Conservation (phyloP, 805 yeast genomes). For the Suhomyces canberraensis region DNA sequence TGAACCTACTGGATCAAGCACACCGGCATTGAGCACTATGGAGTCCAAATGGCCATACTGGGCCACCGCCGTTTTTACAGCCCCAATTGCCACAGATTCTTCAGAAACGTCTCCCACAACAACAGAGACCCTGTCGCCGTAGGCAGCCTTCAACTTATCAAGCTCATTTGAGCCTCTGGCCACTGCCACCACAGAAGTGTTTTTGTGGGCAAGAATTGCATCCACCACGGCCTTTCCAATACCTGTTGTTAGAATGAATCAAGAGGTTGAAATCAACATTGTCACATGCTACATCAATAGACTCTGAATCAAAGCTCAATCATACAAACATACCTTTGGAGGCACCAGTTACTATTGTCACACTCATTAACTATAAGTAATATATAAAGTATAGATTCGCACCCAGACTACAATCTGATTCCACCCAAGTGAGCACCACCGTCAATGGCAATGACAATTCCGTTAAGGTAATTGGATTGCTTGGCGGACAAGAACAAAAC, state of each 20-base stretch:
- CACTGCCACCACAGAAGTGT: slow-evolving; percentile 56
- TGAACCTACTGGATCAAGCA: slow-evolving; percentile 69
- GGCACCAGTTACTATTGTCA: slow-evolving; percentile 57
- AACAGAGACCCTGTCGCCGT: slow-evolving; percentile 49
- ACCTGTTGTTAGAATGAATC: slow-evolving; percentile 50
- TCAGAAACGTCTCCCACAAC: slow-evolving; percentile 63
- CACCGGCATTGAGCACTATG: slow-evolving; percentile 77
- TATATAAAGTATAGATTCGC: slow-evolving; percentile 1
- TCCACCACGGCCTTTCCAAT: slow-evolving; percentile 76
- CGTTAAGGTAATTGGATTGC: slow-evolving; percentile 61
- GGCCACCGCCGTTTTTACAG: slow-evolving; percentile 44
- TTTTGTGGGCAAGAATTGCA: slow-evolving; percentile 37
- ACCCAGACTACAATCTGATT: slow-evolving; percentile 5
- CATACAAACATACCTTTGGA: slow-evolving; percentile 46
- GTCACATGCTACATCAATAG: too few species aligned
- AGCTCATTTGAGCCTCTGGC: slow-evolving; percentile 62
- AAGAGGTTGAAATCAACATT: too few species aligned
- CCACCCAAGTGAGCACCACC: slow-evolving; percentile 56
- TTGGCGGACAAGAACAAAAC: slow-evolving; percentile 52
- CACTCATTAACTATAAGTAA: slow-evolving; percentile 10
- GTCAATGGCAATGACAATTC: slow-evolving; percentile 64
- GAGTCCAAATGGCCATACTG: slow-evolving; percentile 60
- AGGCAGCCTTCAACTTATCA: slow-evolving; percentile 37
- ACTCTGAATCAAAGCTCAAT: neutral
- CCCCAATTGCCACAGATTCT: slow-evolving; percentile 26